Conservation (phyloP, 257 asterid species). For the Ilex asprella region DNA sequence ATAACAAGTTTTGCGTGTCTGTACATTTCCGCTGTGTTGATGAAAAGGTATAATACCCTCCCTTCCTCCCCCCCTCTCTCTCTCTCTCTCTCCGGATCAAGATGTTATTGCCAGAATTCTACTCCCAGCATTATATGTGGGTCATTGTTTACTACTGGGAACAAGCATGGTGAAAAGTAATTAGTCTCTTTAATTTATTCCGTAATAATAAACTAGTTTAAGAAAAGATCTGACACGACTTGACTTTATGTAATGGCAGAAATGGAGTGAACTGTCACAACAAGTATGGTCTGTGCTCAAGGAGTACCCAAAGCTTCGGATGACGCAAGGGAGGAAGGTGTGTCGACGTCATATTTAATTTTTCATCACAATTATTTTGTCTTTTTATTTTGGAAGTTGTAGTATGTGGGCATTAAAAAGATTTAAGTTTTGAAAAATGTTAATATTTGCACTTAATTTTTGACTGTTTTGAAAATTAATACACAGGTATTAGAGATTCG, state of each 20-base stretch:
- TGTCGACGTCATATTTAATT: no score
- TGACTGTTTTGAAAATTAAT: no score
- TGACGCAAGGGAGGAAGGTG: conserved; percentile 4
- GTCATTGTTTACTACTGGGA: no score
- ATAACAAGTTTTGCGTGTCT: not conserved
- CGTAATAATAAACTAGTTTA: not conserved
- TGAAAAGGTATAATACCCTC: not conserved
- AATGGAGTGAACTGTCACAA: not conserved
- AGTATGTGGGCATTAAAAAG: no score
- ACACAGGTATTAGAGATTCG: not conserved
- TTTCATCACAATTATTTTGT: not conserved
- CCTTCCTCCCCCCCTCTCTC: not conserved
- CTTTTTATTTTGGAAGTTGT: not conserved
- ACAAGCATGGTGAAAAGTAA: no score
- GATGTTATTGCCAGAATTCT: not conserved
- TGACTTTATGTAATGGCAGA: not conserved
- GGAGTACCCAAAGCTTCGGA: not conserved
- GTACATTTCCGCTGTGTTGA: conserved; percentile 2
- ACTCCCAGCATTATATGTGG: not conserved
- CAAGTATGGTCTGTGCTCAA: not conserved
- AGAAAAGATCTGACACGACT: not conserved
- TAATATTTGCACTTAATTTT: not conserved
- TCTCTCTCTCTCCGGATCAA: no score
- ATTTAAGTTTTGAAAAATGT: no score
- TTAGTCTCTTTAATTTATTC: no score